Base-by-base conservation (phyloP, 257 asterid species). In the Plantago elongata region DNA sequence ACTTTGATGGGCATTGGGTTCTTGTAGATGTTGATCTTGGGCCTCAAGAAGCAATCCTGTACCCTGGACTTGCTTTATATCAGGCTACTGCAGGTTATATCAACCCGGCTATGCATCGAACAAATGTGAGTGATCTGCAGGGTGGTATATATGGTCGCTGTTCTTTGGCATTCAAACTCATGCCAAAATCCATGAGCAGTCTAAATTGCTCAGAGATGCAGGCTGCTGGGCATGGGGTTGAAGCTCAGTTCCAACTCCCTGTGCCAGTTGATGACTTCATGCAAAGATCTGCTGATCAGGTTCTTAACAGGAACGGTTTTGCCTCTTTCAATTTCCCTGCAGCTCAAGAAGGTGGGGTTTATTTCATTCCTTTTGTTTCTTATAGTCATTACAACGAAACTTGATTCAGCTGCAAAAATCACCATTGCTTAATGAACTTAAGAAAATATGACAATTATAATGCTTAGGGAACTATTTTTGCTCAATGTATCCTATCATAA, bases 181-280 rank as follows among this genome's bases (percentile, higher is more conserved):
- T 92, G 99, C 96, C 99, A 57, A 92, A 86, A 72, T 89, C 96
- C 54, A 79, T 83, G 90, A 72, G 91, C 78, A 89, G 86, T 74
- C 84, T 92, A 65, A 83, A 73, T 68, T 92, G 97, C 73, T 72
- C 95, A 29, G 99, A 93, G 83, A 93, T 93, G 99, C 76, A 86
- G 69, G 97, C 95, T 52, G 97, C 99, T 74, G 99, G 99, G 63
- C 95, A 92, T 58, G 97, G 93, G 55, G 86, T 92, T 64, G 97
- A 92, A 66, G 95, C 91, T 67, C 96, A 89, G 54, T 92, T 92
- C 75, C 97, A 84, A 81, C 81, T 89, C 75, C 97, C 96, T 6
- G 81, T 92, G 30, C 84, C 90, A 15, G 99, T 92, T 60, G 97
- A 92, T 66, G 99, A 89, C 65, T 89, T 92, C 80, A 92, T 92